Conservation (phyloP, 1,139 yeast species). For the Scheffersomyces titani region DNA sequence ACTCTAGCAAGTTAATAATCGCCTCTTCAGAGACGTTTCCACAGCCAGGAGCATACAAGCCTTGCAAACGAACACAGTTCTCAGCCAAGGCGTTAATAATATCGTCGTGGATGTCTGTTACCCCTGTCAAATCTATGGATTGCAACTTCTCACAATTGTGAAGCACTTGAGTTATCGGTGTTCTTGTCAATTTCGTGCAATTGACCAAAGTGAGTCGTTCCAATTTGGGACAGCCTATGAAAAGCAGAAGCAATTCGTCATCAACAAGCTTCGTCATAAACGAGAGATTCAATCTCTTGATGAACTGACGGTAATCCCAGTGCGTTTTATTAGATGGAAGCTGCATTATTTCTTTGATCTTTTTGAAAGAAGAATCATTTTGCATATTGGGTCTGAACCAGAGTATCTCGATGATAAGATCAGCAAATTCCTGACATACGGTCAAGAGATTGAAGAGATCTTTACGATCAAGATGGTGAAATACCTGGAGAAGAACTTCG, state of each 20-base stretch:
- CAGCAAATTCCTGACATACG: conserved; percentile 83
- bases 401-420: conserved; percentile 72
- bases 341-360: conserved; percentile 57
- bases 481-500: conserved; percentile 72
- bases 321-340: conserved; percentile 50
- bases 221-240: conserved; percentile 68
- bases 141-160: conserved; percentile 69
- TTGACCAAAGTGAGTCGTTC: conserved; percentile 86
- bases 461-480: conserved; percentile 63
- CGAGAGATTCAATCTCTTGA: conserved; percentile 79
- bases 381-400: conserved; percentile 90
- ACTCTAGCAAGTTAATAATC: conserved; percentile 55
- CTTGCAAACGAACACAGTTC: conserved; percentile 79
- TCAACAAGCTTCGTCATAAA: conserved; percentile 69
- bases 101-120: conserved; percentile 65
- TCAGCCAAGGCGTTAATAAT: conserved; percentile 70
- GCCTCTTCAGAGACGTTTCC: conserved; percentile 66
- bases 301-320: conserved; percentile 73
- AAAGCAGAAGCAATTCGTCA: conserved; percentile 59
- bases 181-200: conserved; percentile 66
- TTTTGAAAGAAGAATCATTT: conserved; percentile 50
- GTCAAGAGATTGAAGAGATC: conserved; percentile 71
- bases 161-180: conserved; percentile 62
- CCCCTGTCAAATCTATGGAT: conserved; percentile 89
- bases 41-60: conserved; percentile 88